phyloP scores from a whole-genome alignment of 2,329 filamentous ascomycete genomes.

The Fusarium vanettenii region DNA sequence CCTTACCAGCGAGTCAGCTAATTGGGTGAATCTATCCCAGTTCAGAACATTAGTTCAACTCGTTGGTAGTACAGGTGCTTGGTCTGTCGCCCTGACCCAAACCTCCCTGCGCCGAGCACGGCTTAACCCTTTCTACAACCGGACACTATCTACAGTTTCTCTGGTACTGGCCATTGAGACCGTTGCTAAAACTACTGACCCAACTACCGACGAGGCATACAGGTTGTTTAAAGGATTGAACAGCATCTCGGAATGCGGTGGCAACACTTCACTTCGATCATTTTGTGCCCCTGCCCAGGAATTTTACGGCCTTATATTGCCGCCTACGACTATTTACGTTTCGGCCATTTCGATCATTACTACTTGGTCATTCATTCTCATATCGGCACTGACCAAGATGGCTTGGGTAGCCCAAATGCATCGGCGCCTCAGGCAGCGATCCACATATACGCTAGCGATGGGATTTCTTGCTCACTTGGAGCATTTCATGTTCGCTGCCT shows the following conservation, averaged over 20 bases:
- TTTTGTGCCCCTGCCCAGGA: neutral
- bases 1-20: slow-evolving; percentile 1
- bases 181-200: neutral
- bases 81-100: slow-evolving; percentile 6
- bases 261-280: slow-evolving; percentile 6
- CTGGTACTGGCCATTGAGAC: neutral
- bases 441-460: too few species aligned
- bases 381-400: too few species aligned
- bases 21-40: slow-evolving; percentile 5
- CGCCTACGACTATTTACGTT: too few species aligned
- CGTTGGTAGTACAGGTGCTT: slow-evolving; percentile 9
- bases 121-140: slow-evolving; percentile 7
- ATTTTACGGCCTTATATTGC: too few species aligned
- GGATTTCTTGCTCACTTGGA: too few species aligned
- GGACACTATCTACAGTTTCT: neutral
- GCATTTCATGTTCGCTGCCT: too few species aligned
- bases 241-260: slow-evolving; percentile 1
- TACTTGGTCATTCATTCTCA: too few species aligned
- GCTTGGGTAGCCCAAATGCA: too few species aligned
- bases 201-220: neutral
- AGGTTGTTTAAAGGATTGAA: neutral
- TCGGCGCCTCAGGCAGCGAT: neutral
- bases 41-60: slow-evolving; percentile 1
- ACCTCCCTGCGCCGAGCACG: neutral
- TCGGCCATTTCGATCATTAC: too few species aligned